Evolutionary conservation across 768 basidiomycete genomes (phyloP).

Genomic region (Piloderma croceum): DNA sequence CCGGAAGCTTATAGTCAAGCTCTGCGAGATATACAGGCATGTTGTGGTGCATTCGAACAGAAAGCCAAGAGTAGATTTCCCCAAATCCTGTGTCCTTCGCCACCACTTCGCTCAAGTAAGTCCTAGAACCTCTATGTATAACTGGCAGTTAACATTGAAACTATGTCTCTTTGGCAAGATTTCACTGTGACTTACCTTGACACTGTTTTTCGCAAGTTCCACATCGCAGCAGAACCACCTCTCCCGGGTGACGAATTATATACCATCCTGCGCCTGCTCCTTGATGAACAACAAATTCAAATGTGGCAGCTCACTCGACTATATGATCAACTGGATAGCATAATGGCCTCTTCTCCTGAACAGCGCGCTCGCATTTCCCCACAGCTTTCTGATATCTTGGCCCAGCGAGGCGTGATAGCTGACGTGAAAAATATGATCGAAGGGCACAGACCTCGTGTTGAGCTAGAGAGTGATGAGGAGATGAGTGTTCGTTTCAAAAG

Average conservation of each 20-base stretch:
- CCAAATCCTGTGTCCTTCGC: neutral
- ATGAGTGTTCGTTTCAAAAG: neutral
- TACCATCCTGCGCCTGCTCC: too few species aligned
- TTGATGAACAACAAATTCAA: too few species aligned
- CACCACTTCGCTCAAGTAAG: neutral
- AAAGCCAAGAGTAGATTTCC: neutral
- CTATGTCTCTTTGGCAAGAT: neutral
- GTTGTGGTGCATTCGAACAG: neutral
- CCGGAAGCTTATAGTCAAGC: neutral
- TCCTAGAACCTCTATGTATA: too few species aligned
- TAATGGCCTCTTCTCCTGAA: neutral
- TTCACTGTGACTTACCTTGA: constrained; percentile 1
- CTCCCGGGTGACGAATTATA: too few species aligned
- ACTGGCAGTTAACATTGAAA: too few species aligned
- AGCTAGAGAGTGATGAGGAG: neutral
- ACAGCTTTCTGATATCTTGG: neutral
- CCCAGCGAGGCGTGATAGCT: neutral
- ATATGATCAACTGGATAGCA: constrained; percentile 2
- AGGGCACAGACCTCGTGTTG: neutral
- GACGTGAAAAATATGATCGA: neutral
- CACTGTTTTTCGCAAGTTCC: too few species aligned
- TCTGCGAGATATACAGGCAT: neutral
- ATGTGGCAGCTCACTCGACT: neutral
- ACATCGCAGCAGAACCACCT: too few species aligned
- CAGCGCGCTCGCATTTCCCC: constrained; percentile 1